These are phyloP conservation scores for Apiotrichum montevideense DNA, from an alignment of 1,284 basidiomycete species.

Conservation along the genomic window DNA sequence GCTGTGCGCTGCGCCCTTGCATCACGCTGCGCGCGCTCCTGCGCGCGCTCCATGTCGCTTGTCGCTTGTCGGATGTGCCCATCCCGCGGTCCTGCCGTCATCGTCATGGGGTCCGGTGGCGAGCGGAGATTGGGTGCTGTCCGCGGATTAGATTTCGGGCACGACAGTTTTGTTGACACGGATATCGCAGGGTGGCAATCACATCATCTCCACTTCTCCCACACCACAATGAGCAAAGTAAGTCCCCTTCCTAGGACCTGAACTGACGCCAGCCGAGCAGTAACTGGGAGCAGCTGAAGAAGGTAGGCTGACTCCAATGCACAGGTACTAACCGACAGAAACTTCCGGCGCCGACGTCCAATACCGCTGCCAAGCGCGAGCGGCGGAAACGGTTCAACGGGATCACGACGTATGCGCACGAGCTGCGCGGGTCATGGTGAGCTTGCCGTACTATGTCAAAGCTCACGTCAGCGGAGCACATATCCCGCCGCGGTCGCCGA, in stretches of 20 bases:
- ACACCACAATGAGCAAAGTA: not conserved
- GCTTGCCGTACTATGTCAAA: not conserved
- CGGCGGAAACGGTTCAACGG: not conserved
- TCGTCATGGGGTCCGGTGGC: no score
- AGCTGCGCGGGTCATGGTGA: conserved; percentile 1
- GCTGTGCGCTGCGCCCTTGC: no score
- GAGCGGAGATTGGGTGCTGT: not conserved
- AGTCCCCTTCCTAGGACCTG: not conserved
- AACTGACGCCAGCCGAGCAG: conserved; percentile 16
- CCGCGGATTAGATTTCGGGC: no score
- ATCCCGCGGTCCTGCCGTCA: no score
- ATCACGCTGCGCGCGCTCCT: no score
- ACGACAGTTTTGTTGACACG: not conserved
- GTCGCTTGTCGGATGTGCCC: no score
- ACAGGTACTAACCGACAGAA: not conserved
- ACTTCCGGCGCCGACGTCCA: not conserved
- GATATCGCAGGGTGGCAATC: no score
- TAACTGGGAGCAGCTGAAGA: conserved; percentile 38
- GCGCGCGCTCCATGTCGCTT: no score
- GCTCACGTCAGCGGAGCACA: not conserved
- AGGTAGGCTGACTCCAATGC: not conserved
- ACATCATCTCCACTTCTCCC: not conserved
- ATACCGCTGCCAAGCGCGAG: not conserved
- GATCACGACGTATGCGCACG: conserved; percentile 1
- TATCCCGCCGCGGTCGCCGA: not conserved